A percentile compares a stretch with the other conserved stretches of the same genome.
phyloP scores from a whole-genome alignment of 768 basidiomycete species.

The Tephrocybe sp. region DNA sequence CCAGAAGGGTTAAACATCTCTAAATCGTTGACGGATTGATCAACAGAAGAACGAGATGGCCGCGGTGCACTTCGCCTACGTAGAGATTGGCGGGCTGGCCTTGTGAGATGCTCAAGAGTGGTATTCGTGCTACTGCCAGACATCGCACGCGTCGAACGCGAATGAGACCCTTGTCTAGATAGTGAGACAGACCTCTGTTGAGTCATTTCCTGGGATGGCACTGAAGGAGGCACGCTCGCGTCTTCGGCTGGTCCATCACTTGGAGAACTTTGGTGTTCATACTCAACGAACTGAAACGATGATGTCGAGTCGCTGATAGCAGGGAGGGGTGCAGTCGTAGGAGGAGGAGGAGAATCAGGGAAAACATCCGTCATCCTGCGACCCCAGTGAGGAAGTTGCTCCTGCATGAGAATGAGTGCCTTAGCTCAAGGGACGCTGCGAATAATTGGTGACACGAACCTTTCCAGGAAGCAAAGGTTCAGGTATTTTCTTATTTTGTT shows the following conservation, averaged over 20 bases:
- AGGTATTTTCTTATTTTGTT: slow-evolving; percentile 7
- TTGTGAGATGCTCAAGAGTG: background rate
- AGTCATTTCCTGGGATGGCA: too few relatives aligned
- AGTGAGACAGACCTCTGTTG: too few relatives aligned
- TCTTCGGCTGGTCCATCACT: background rate
- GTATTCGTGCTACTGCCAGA: background rate
- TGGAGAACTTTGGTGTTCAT: background rate
- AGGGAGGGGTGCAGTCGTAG: background rate
- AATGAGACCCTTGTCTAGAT: too few relatives aligned
- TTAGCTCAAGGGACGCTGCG: background rate
- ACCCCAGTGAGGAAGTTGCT: slow-evolving; percentile 6
- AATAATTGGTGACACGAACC: background rate
- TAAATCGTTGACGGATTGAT: background rate
- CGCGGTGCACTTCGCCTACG: background rate
- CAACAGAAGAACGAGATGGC: background rate
- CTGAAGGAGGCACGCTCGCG: too few relatives aligned
- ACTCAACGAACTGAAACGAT: slow-evolving; percentile 1
- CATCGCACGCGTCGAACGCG: too few relatives aligned
- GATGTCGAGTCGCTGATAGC: background rate
- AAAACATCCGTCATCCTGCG: background rate
- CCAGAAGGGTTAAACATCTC: background rate
- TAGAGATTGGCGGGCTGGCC: background rate
- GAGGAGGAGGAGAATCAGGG: background rate
- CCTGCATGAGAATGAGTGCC: background rate
- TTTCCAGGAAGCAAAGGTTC: background rate